Evolutionary conservation across 495 filamentous ascomycete genomes (phyloP).

Genomic region (Aspergillus heteromorphus): DNA sequence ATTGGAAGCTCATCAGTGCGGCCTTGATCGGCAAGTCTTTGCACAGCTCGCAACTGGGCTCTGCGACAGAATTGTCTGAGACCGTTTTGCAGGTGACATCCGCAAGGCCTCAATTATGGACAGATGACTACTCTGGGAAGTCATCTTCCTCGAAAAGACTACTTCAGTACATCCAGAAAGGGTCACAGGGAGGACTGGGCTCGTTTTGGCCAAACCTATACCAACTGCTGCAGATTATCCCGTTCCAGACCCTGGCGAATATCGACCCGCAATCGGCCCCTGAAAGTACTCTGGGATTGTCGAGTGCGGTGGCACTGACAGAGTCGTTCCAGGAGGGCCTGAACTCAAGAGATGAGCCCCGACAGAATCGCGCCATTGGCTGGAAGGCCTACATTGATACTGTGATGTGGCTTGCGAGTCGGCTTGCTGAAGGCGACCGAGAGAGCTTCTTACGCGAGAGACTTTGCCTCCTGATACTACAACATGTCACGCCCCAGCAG

Average conservation of each 20-base stretch:
- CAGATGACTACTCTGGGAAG: conserved; percentile 58
- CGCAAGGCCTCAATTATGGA: conserved; percentile 68
- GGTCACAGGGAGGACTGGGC: conserved; percentile 65
- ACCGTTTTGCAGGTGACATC: conserved; percentile 57
- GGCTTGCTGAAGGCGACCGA: conserved; percentile 42
- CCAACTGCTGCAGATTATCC: conserved; percentile 55
- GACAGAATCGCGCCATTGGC: conserved; percentile 56
- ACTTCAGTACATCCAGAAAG: conserved; percentile 69
- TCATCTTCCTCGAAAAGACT: conserved; percentile 59
- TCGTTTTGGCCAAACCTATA: conserved; percentile 68
- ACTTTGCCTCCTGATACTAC: conserved; percentile 52
- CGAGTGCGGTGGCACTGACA: conserved; percentile 42
- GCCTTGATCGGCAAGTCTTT: conserved; percentile 65
- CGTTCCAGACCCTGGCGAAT: conserved; percentile 45
- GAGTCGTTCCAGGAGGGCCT: conserved; percentile 64
- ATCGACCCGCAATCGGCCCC: conserved; percentile 39
- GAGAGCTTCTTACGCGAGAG: conserved; percentile 40
- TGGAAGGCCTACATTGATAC: conserved; percentile 69
- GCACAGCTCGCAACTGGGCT: conserved; percentile 61
- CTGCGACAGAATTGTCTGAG: conserved; percentile 62
- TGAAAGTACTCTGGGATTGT: conserved; percentile 18
- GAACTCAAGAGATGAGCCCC: conserved; percentile 64
- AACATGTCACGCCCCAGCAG: conserved; percentile 49
- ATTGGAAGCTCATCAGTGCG: conserved; percentile 58
- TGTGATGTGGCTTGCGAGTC: conserved; percentile 41